These are phyloP conservation scores for Letharia lupina DNA, from an alignment of 495 filamentous ascomycete species.

Conservation along the genomic window DNA sequence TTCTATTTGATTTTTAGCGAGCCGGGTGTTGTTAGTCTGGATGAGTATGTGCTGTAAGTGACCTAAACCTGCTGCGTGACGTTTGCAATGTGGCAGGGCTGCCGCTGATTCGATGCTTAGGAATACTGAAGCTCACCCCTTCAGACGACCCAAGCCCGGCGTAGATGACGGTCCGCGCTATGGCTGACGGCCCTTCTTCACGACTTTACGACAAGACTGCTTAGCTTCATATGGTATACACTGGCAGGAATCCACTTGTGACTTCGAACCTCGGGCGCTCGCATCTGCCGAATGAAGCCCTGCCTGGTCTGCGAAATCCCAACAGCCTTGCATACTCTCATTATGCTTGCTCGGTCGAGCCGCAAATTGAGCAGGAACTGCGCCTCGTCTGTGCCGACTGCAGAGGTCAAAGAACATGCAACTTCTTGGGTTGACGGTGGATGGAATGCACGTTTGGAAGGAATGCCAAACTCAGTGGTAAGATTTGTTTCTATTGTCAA, in stretches of 20 bases:
- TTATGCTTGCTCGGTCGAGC: background rate
- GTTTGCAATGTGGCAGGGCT: constrained; percentile 1
- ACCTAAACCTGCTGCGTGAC: background rate
- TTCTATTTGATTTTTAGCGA: constrained; percentile 83
- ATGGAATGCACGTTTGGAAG: background rate
- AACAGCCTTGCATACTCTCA: background rate
- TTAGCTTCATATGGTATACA: background rate
- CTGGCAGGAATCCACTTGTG: background rate
- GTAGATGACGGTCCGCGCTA: constrained; percentile 10
- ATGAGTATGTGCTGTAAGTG: constrained; percentile 56
- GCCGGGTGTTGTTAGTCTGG: constrained; percentile 57
- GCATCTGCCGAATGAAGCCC: background rate
- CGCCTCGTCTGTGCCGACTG: background rate
- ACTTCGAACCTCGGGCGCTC: background rate
- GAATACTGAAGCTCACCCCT: constrained; percentile 72
- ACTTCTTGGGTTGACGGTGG: background rate
- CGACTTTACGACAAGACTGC: background rate
- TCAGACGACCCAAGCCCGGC: constrained; percentile 41
- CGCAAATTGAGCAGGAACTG: background rate
- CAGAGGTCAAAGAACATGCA: background rate
- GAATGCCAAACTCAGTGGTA: background rate
- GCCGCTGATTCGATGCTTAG: constrained; percentile 24
- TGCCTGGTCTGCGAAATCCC: background rate
- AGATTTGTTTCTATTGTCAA: background rate
- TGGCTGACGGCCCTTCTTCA: background rate